Evolutionary conservation across 2,329 filamentous ascomycete genomes (phyloP).

Genomic region (Aspergillus arachidicola): DNA sequence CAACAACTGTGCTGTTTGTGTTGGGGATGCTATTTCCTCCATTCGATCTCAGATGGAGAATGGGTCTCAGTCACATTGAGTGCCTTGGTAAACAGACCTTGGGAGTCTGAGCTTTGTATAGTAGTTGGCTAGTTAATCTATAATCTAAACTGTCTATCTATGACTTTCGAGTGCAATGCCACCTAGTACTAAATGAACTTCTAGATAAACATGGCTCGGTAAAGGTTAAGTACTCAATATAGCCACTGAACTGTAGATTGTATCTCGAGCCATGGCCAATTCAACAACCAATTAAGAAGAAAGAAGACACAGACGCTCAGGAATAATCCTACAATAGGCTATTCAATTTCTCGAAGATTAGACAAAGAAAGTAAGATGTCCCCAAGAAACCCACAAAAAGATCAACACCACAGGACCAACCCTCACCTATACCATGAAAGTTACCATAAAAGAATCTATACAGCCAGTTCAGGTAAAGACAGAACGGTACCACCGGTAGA

Average conservation of each 20-base stretch:
- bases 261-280: too few species aligned
- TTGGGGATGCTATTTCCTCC: background rate
- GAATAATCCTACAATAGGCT: background rate
- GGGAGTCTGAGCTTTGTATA: background rate
- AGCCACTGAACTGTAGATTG: too few species aligned
- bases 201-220: background rate
- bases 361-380: background rate
- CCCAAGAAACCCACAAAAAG: background rate
- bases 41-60: background rate
- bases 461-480: background rate
- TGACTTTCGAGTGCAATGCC: background rate
- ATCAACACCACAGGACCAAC: background rate
- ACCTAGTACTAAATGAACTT: fast-evolving
- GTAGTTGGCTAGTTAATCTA: background rate
- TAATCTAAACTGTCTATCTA: background rate
- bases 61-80: background rate
- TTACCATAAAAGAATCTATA: background rate
- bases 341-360: too few species aligned
- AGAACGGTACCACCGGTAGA: background rate
- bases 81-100: background rate
- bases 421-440: fast-evolving
- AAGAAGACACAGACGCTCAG: background rate
- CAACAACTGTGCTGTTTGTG: background rate
- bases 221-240: background rate
- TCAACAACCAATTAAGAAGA: too few species aligned